Evolutionary conservation across 345 rosid genomes (phyloP), one percentile per base, ranked within the genome.

Genomic region (Bretschneidera sinensis): DNA sequence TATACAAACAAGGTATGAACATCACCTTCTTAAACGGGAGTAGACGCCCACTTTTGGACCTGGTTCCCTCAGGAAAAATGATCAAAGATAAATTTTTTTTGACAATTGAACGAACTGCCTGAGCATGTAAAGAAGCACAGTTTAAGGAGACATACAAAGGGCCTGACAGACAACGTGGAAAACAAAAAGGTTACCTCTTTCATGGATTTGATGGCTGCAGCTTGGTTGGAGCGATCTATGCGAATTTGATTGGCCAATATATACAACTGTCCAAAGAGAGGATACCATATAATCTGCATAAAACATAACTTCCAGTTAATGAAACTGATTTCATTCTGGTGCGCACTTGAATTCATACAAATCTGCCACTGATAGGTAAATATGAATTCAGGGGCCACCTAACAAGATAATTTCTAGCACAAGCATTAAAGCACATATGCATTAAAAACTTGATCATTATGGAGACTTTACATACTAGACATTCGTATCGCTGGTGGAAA

Each of bases 41-140:
- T 0, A 81, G 63, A 25, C 76, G 62, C 8, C 84, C 89, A 54
- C 71, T 61, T 67, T 77, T 64, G 39, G 89, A 84, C 67, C 89
- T 65, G 24, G 85, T 81, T 33, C 89, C 89, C 74, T 84, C 80
- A 0, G 89, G 87, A 57, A 81, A 84, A 33, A 84, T 76, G 51
- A 75, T 61, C 43, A 81, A 47, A 21, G 90, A 84, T 9, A 84
- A 71, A 16, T 76, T 65, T 64, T 78, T 68, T 21, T 61, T 66
- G 6, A 67, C 62, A 19, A 78, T 67, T 6, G 81, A 64, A 24
- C 16, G 21, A 60, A 78, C 77, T 10, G 67, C 81, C 79, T 78
- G 76, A 28, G 43, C 51, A 24, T 21, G 43, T 56, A 28, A 62
- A 68, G 22, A 28, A 61, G 16, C 28, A n/a, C 24, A 16, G 10